Evolutionary conservation across 768 basidiomycete species (phyloP), one percentile per base, ranked within the genome.

Genomic region (Russula sp.): DNA sequence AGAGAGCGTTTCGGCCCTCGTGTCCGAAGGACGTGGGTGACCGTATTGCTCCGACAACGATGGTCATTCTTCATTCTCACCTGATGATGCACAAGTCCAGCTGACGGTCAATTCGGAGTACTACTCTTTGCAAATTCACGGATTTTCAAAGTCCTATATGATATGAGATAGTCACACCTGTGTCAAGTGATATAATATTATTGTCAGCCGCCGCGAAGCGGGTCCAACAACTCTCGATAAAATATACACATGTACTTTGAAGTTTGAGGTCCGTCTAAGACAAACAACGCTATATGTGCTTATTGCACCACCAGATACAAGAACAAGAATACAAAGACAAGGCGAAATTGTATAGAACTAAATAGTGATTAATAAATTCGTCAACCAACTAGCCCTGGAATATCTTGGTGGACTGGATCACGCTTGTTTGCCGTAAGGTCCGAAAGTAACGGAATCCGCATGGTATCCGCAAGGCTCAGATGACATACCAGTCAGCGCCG

Each of bases 301-400:
- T 10, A 3, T 8, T 27, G 16, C 11, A 27, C 16, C 13, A 45
- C 6, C 40, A 5, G 8, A 22, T 61, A 47, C 20, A 27, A 48
- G 13, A 45, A 45, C 16, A 59, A 53, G 35, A 39, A 18, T 54
- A 61, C 44, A 61, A 60, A 22, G 35, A n/a, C 32, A 16, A 7
- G 47, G 16, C 14, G 18, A 51, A 40, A 6, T 7, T 27, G 10
- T 32, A 54, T 14, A 6, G 31, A 14, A 16, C 14, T 53, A 32
- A 54, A 54, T 59, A 54, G n/a, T 55, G 20, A 59, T 34, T 44
- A 57, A 63, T 63, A 63, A 63, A 4, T 63, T 49, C 16, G 42
- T 37, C 27, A 50, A 57, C 52, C 40, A n/a, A 5, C 2, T 5
- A 22, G 10, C 44, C 37, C 45, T 47, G 47, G 2, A 11, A 18